Evolutionary conservation across 2,329 filamentous ascomycete genomes (phyloP).

Genomic region (Sporothrix pallida): DNA sequence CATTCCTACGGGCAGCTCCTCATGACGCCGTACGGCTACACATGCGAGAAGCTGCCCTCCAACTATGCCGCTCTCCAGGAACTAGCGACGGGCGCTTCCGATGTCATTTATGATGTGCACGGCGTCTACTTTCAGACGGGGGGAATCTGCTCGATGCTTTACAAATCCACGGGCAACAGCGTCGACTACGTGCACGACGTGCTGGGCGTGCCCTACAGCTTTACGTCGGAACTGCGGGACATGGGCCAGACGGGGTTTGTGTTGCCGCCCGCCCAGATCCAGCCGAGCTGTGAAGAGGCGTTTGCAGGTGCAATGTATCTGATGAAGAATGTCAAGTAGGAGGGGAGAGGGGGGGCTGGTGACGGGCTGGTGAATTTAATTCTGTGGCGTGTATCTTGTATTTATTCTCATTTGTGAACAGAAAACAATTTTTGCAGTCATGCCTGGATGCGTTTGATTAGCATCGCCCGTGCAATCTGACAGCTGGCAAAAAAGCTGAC

Average conservation of each 20-base stretch:
- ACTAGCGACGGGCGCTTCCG: constrained; percentile 55
- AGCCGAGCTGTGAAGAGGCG: constrained; percentile 52
- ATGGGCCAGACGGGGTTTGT: constrained; percentile 51
- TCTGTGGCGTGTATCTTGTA: neutral
- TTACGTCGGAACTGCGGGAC: constrained; percentile 50
- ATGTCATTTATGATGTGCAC: constrained; percentile 55
- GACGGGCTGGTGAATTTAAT: neutral
- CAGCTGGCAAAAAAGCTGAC: neutral
- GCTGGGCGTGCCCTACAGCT: constrained; percentile 50
- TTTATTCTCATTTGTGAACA: neutral
- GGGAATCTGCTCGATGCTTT: constrained; percentile 66
- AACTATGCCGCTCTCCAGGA: constrained; percentile 56
- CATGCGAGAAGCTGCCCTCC: constrained; percentile 54
- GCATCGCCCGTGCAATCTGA: no score
- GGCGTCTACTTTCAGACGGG: constrained; percentile 52
- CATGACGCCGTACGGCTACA: constrained; percentile 68
- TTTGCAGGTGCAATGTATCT: constrained; percentile 66
- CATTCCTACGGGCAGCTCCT: constrained; percentile 68
- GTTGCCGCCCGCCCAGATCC: constrained; percentile 51
- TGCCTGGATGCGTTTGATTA: neutral
- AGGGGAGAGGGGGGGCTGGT: neutral
- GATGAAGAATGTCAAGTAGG: constrained; percentile 48
- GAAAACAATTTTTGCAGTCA: neutral
- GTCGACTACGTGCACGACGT: constrained; percentile 55
- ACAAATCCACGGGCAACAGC: constrained; percentile 57